Percentiles rank a stretch among this genome's conserved stretches.
Conservation (phyloP, 1,284 basidiomycete genomes). For the Abortiporus biennis region DNA sequence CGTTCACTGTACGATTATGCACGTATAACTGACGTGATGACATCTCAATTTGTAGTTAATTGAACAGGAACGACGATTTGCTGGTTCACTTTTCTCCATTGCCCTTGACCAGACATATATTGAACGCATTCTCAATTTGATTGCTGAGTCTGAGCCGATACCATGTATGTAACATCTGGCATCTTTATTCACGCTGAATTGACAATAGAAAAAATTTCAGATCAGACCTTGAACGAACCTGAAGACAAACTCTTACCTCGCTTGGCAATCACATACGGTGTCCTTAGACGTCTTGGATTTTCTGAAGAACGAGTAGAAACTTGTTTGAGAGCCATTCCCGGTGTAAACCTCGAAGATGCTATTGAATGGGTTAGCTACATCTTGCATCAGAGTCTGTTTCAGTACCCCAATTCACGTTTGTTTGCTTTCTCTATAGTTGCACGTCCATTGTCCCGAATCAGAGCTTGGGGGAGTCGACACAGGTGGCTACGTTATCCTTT, state of each 20-base stretch:
- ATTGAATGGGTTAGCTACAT: conserved; percentile 75
- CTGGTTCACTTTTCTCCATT: conserved; percentile 61
- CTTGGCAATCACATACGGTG: conserved; percentile 77
- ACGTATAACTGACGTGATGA: not conserved
- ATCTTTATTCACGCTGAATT: conserved; percentile 2
- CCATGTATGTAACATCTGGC: not conserved
- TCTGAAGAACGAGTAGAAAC: conserved; percentile 61
- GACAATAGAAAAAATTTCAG: conserved; percentile 26
- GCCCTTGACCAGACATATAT: conserved; percentile 57
- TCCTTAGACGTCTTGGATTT: conserved; percentile 84
- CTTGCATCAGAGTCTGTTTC: not conserved
- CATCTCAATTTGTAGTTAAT: conserved; percentile 52
- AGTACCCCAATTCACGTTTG: not conserved
- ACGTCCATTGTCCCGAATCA: conserved; percentile 66
- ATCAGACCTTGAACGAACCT: conserved; percentile 46
- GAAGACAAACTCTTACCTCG: conserved; percentile 72
- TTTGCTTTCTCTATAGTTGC: conserved; percentile 44
- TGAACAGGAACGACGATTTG: conserved; percentile 78
- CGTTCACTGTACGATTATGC: not conserved
- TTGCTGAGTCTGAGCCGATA: conserved; percentile 19
- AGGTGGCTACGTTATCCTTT: conserved; percentile 3
- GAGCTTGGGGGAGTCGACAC: conserved; percentile 24
- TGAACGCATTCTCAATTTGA: conserved; percentile 55
- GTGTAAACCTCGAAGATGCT: conserved; percentile 85
- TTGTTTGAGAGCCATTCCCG: conserved; percentile 58